phyloP scores from a whole-genome alignment of 108 stramenopile genomes.

The Pseudonitzschia delicatissima region DNA sequence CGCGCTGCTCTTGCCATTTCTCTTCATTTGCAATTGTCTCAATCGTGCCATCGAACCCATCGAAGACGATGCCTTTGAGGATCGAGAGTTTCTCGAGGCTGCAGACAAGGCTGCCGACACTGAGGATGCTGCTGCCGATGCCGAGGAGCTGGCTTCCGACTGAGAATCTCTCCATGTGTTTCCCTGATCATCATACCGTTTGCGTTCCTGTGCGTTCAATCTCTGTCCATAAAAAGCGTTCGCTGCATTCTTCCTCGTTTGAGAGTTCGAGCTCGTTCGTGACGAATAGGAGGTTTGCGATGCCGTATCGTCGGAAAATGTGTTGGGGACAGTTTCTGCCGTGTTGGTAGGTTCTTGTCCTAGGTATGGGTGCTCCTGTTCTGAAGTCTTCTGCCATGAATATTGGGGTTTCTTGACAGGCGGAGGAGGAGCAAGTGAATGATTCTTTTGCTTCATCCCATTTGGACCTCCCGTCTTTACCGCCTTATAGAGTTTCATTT shows the following conservation, averaged over 20 bases:
- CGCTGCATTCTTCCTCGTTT: background rate
- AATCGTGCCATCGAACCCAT: background rate
- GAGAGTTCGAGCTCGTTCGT: background rate
- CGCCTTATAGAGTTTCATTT: conserved; percentile 2
- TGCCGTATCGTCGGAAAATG: conserved; percentile 27
- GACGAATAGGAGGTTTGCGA: background rate
- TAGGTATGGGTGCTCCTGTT: conserved; percentile 12
- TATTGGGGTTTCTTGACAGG: background rate
- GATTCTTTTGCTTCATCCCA: background rate
- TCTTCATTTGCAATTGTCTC: background rate
- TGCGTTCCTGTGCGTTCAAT: conserved; percentile 16
- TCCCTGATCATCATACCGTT: conserved; percentile 34
- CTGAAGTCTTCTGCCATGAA: too few relatives aligned
- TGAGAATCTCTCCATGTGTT: conserved; percentile 27
- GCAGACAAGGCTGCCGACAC: background rate
- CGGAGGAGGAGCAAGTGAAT: background rate
- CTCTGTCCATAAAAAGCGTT: conserved; percentile 31
- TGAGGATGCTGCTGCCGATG: background rate
- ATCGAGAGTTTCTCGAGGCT: background rate
- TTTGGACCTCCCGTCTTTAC: background rate
- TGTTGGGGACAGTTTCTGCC: conserved; percentile 17
- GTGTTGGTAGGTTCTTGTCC: conserved; percentile 20
- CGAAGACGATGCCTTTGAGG: background rate
- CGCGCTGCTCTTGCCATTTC: background rate
- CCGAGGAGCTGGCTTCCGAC: conserved; percentile 23